A percentile compares a stretch with the other conserved stretches of the same genome.
phyloP scores from a whole-genome alignment of 148 eudicot species.

The Rhododendron vialii region DNA sequence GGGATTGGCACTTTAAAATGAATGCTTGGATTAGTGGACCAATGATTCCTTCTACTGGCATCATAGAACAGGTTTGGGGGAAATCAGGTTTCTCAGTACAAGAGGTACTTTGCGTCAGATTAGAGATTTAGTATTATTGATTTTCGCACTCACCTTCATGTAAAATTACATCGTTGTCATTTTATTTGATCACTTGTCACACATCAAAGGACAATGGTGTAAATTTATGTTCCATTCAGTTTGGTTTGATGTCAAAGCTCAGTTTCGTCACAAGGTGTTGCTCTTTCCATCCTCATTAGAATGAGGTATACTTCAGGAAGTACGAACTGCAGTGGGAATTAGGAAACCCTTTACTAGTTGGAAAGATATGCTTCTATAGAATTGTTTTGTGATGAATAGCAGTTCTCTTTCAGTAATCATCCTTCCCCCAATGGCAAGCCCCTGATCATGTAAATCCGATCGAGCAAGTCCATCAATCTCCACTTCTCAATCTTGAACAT shows the following conservation, averaged over 20 bases:
- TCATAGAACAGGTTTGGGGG: background rate
- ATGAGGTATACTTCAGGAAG: background rate
- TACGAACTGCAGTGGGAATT: background rate
- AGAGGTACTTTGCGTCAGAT: background rate
- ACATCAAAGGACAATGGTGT: background rate
- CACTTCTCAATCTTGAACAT: background rate
- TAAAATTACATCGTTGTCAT: background rate
- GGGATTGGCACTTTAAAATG: background rate
- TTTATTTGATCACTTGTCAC: background rate
- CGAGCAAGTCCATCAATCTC: background rate
- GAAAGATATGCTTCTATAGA: background rate
- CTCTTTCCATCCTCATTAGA: background rate
- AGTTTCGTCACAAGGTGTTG: background rate
- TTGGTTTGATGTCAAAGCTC: background rate
- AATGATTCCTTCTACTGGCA: background rate
- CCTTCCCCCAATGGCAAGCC: background rate
- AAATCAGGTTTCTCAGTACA: background rate
- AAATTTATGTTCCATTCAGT: background rate
- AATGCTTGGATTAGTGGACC: background rate
- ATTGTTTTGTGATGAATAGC: background rate
- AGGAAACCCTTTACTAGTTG: background rate
- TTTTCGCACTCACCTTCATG: background rate
- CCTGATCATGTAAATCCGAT: background rate
- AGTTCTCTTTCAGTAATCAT: background rate
- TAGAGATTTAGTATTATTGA: background rate